Conservation (phyloP, 1,139 yeast species). For the Saccharomyces hybrid region DNA sequence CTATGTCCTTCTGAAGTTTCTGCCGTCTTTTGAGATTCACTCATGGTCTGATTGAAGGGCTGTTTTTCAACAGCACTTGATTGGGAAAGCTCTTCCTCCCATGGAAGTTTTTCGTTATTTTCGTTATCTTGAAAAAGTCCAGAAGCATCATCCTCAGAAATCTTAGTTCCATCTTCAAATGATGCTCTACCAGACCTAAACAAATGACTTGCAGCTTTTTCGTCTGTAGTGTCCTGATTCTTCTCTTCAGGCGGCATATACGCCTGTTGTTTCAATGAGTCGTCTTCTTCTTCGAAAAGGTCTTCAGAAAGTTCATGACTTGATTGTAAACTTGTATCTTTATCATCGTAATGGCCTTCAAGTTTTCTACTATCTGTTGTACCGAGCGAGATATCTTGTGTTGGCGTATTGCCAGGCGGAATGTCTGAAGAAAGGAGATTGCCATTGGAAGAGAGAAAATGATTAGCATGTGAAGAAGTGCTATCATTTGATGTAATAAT, state of each 20-base stretch:
- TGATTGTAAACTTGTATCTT: not conserved
- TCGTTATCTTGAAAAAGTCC: not conserved
- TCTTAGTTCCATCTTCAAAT: not conserved
- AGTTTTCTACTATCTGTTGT: not conserved
- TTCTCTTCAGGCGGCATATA: not conserved
- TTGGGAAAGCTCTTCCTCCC: slow-evolving; percentile 3
- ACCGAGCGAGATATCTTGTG: not conserved
- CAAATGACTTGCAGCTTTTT: slow-evolving; percentile 11
- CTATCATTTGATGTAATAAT: not conserved
- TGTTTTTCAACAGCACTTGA: not conserved
- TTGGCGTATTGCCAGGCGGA: not conserved
- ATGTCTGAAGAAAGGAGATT: not conserved
- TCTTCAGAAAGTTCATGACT: not conserved
- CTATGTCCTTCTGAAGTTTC: not conserved
- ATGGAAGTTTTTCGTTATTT: slow-evolving; percentile 4
- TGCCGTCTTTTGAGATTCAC: not conserved
- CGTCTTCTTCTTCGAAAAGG: slow-evolving; percentile 1
- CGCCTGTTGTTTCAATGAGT: slow-evolving; percentile 2
- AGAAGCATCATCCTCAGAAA: not conserved
- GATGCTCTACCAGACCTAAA: slow-evolving; percentile 6
- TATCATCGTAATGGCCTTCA: not conserved
- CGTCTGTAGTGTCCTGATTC: not conserved
- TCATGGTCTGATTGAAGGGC: not conserved
- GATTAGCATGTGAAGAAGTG: not conserved
- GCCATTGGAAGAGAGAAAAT: not conserved